Conservation (phyloP, 345 rosid genomes). For the Ceriops zippeliana region DNA sequence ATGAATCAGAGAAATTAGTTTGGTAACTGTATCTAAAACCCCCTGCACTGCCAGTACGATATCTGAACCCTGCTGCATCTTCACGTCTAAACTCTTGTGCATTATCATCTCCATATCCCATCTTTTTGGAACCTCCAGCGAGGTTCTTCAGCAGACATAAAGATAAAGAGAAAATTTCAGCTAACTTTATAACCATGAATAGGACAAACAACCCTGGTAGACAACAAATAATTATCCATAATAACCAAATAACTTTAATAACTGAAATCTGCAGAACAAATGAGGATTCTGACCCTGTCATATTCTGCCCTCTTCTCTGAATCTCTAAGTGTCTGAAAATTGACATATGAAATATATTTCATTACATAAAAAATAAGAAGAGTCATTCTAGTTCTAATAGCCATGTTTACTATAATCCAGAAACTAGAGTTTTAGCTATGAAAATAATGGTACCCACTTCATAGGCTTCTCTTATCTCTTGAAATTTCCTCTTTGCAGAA, state of each 20-base stretch:
- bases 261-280: background rate
- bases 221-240: background rate
- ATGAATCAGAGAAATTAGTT: conserved; percentile 79
- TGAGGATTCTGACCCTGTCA: conserved; percentile 43
- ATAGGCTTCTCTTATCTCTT: conserved; percentile 80
- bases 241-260: conserved; percentile 1
- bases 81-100: conserved; percentile 23
- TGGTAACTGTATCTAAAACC: conserved; percentile 48
- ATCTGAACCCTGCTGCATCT: conserved; percentile 15
- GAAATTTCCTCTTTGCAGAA: conserved; percentile 82
- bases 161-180: conserved; percentile 6
- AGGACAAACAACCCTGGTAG: background rate
- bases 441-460: conserved; percentile 44
- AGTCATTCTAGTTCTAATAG: background rate
- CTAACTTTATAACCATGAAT: conserved; percentile 13
- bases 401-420: background rate
- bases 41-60: conserved; percentile 42
- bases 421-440: background rate
- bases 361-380: conserved; percentile 1
- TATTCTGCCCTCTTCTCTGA: conserved; percentile 64
- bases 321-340: conserved; percentile 60
- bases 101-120: conserved; percentile 34
- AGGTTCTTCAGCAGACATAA: conserved; percentile 34
- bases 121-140: conserved; percentile 39
- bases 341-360: conserved; percentile 10